phyloP scores from a whole-genome alignment of 2,329 filamentous ascomycete genomes.

The Stromatinia cepivora region DNA sequence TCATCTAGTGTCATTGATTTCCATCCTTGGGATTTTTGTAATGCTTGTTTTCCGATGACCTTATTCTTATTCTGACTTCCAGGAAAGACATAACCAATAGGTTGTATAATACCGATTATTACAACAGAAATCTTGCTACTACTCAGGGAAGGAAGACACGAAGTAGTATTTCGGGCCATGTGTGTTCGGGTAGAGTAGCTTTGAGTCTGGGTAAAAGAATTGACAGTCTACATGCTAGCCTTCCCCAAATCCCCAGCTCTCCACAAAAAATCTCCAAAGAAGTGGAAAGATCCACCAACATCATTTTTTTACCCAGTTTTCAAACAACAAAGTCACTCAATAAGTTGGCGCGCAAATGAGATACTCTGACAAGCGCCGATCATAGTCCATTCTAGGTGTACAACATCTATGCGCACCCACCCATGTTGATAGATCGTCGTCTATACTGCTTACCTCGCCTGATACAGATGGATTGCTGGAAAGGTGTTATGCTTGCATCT shows the following conservation, averaged over 20 bases:
- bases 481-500: neutral
- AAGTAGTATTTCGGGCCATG: neutral
- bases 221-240: neutral
- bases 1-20: neutral
- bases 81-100: neutral
- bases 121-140: neutral
- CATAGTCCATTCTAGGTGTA: constrained; percentile 3
- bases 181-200: constrained; percentile 11
- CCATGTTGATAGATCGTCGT: constrained; percentile 11
- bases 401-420: neutral
- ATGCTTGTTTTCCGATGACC: neutral
- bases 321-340: neutral
- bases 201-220: neutral
- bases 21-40: neutral
- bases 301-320: constrained; percentile 10
- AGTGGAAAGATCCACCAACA: constrained; percentile 12
- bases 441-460: neutral
- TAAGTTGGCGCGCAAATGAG: constrained; percentile 5
- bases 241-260: constrained; percentile 17
- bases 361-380: constrained; percentile 14
- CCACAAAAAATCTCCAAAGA: constrained; percentile 3
- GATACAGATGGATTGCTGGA: neutral
- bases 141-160: neutral
- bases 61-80: neutral
- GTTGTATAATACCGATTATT: neutral